A percentile compares a stretch with the other conserved stretches of the same genome.
Conservation (phyloP, 2,329 filamentous ascomycete species). For the Ophidiomyces ophidiicola region DNA sequence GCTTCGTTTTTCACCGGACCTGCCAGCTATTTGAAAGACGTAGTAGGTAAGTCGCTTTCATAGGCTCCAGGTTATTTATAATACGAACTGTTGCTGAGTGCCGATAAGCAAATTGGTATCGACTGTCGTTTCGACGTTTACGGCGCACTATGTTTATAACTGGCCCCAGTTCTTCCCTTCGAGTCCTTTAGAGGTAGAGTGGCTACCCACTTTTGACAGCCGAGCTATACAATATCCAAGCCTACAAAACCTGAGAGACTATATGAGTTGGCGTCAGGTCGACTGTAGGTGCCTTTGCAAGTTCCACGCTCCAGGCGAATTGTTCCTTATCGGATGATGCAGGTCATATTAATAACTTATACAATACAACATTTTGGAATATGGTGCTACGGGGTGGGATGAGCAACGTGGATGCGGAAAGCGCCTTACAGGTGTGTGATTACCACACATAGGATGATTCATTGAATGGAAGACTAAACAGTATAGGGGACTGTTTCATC, state of each 20-base stretch:
- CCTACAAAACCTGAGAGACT: slow-evolving; percentile 72
- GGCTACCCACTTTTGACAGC: slow-evolving; percentile 79
- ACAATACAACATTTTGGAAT: slow-evolving; percentile 94
- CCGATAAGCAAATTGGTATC: slow-evolving; percentile 67
- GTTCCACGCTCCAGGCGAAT: background rate
- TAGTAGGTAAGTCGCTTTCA: slow-evolving; percentile 46
- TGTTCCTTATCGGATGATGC: background rate
- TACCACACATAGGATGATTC: no score
- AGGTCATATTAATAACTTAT: slow-evolving; percentile 97
- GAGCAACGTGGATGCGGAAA: slow-evolving; percentile 66
- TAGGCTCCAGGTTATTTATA: background rate
- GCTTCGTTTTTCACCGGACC: slow-evolving; percentile 78
- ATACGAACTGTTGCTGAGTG: background rate
- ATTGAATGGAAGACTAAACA: background rate
- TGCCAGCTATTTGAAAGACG: slow-evolving; percentile 76
- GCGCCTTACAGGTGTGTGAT: slow-evolving; percentile 53
- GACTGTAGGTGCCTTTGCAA: slow-evolving; percentile 54
- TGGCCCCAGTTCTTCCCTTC: slow-evolving; percentile 69
- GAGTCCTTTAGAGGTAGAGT: slow-evolving; percentile 54
- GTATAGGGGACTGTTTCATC: slow-evolving; percentile 63
- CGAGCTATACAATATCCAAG: slow-evolving; percentile 82
- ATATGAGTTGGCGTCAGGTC: slow-evolving; percentile 92
- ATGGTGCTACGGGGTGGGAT: slow-evolving; percentile 68
- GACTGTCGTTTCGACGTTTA: slow-evolving; percentile 86
- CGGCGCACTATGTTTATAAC: slow-evolving; percentile 71